Percentiles rank a stretch among this genome's conserved stretches.
Conservation (phyloP, 805 yeast genomes). For the Sugiyamaella qingdaonensis region DNA sequence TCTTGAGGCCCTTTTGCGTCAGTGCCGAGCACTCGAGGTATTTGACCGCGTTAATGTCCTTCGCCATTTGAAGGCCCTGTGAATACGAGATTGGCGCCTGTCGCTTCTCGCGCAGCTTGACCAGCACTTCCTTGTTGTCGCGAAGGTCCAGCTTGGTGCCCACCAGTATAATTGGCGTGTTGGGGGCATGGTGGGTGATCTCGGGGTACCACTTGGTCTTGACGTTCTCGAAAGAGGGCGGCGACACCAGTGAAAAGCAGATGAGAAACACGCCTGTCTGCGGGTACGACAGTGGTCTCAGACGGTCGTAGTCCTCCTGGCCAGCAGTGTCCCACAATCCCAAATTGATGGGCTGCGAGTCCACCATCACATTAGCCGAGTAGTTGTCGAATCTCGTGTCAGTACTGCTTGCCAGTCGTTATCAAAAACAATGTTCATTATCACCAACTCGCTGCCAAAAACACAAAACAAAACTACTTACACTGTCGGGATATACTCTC, state of each 20-base stretch:
- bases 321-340: conserved; percentile 98
- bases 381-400: conserved; percentile 66
- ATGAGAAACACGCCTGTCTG: conserved; percentile 85
- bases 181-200: conserved; percentile 76
- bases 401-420: neutral
- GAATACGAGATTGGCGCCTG: conserved; percentile 51
- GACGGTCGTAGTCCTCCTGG: conserved; percentile 84
- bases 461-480: neutral
- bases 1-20: conserved; percentile 80
- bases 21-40: conserved; percentile 90
- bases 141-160: conserved; percentile 89
- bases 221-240: conserved; percentile 75
- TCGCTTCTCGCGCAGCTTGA: conserved; percentile 54
- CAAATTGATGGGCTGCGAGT: conserved; percentile 74
- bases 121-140: conserved; percentile 72
- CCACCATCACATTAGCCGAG: conserved; percentile 78
- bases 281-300: conserved; percentile 86
- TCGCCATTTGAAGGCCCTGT: conserved; percentile 65
- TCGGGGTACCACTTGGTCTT: conserved; percentile 84
- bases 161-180: conserved; percentile 61
- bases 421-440: neutral
- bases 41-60: conserved; percentile 64
- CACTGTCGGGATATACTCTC: conserved; percentile 91
- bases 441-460: neutral
- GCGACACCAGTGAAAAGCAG: conserved; percentile 81